A percentile compares a stretch with the other conserved stretches of the same genome.
Evolutionary conservation across 2,329 filamentous ascomycete species (phyloP).

Genomic region (Didymosphaeria variabile): DNA sequence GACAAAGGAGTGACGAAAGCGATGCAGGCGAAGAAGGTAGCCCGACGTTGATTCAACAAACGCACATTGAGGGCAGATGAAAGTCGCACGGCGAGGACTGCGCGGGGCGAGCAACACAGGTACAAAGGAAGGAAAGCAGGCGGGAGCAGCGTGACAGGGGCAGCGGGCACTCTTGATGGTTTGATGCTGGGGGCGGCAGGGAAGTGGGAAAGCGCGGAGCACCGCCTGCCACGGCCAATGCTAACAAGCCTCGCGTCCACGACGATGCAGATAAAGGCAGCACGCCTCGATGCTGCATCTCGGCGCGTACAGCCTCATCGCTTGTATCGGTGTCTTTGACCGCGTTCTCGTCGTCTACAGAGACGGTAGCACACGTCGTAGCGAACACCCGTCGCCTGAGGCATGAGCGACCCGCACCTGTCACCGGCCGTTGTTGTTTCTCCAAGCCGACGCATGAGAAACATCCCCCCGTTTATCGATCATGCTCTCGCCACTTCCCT

Average conservation of each 20-base stretch:
- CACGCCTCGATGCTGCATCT: not conserved
- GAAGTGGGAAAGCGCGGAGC: conserved; percentile 5
- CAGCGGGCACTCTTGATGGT: conserved; percentile 9
- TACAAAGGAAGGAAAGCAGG: conserved; percentile 2
- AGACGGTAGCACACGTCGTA: not conserved
- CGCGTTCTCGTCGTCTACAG: not conserved
- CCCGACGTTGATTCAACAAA: conserved; percentile 17
- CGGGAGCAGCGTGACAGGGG: conserved; percentile 14
- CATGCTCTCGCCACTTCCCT: conserved; percentile 10
- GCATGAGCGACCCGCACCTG: not conserved
- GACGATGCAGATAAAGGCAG: not conserved
- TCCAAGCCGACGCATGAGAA: conserved; percentile 8
- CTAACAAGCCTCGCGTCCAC: conserved; percentile 6
- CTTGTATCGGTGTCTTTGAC: not conserved
- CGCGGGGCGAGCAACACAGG: conserved; percentile 1
- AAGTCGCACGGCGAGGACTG: conserved; percentile 12
- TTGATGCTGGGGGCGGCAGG: conserved; percentile 11
- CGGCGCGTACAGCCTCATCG: conserved; percentile 8
- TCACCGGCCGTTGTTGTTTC: conserved; percentile 4
- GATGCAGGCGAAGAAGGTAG: conserved; percentile 18
- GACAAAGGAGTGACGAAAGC: conserved; percentile 49
- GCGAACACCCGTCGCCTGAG: not conserved
- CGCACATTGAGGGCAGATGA: conserved; percentile 21
- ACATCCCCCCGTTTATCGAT: conserved; percentile 1
- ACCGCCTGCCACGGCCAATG: conserved; percentile 2